A percentile compares a stretch with the other conserved stretches of the same genome.
phyloP scores from a whole-genome alignment of 306 rosid genomes.

The Echinosophora koreensis region DNA sequence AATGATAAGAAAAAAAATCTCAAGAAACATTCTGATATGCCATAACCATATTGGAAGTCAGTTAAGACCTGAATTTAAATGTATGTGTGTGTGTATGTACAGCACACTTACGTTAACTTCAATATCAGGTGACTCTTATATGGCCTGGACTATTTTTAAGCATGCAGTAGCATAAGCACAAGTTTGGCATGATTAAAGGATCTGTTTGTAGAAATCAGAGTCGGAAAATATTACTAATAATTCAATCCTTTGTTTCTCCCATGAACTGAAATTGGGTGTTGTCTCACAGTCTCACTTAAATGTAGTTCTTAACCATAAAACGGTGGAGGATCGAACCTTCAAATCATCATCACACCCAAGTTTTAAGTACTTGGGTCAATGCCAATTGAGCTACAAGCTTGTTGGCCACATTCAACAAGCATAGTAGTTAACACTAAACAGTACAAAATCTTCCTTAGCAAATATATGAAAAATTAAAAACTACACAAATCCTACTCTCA shows the following conservation, averaged over 20 bases:
- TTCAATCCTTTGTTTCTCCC: background rate
- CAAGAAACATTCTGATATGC: background rate
- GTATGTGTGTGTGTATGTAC: no score
- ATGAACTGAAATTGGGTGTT: conserved; percentile 9
- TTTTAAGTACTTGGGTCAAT: background rate
- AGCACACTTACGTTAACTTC: background rate
- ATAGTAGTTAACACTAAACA: background rate
- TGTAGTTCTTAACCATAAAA: background rate
- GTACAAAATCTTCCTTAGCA: background rate
- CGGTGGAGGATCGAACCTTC: background rate
- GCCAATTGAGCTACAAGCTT: conserved; percentile 5
- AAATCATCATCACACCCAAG: background rate
- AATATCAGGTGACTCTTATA: conserved; percentile 3
- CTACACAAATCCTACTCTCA: background rate
- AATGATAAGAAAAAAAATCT: background rate
- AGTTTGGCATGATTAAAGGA: background rate
- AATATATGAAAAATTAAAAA: conserved; percentile 7
- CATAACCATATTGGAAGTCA: no score
- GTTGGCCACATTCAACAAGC: background rate
- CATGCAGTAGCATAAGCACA: conserved; percentile 3
- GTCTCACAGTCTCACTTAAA: conserved; percentile 4
- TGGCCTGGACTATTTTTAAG: background rate
- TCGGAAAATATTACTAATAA: background rate
- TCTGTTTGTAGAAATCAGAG: background rate
- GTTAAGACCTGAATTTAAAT: background rate